phyloP scores from a whole-genome alignment of 495 filamentous ascomycete species.

The Podospora conica region DNA sequence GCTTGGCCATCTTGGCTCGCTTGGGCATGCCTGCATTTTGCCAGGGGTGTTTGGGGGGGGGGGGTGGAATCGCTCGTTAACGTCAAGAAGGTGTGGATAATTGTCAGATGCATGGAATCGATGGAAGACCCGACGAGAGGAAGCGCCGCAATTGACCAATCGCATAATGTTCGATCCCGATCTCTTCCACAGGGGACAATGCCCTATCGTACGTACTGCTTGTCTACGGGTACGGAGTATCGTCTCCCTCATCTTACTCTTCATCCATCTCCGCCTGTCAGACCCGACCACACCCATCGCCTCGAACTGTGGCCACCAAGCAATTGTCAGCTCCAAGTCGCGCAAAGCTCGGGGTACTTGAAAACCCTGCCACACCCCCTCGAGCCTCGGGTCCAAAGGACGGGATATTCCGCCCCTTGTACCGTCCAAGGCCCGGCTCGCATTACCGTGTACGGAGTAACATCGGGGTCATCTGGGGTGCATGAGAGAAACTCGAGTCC shows the following conservation, averaged over 20 bases:
- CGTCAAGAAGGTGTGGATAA: no score
- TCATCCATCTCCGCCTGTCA: no score
- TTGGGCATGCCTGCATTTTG: neutral
- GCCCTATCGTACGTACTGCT: neutral
- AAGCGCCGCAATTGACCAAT: neutral
- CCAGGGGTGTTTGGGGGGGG: no score
- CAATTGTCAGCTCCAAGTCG: neutral
- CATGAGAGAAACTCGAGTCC: neutral
- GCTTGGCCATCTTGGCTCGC: neutral
- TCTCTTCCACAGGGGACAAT: neutral
- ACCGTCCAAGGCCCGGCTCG: neutral
- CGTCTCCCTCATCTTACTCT: neutral
- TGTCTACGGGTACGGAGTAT: neutral
- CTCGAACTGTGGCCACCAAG: neutral
- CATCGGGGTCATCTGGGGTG: neutral
- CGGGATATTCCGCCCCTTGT: neutral
- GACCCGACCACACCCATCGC: no score
- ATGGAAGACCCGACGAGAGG: no score
- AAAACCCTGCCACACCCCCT: neutral
- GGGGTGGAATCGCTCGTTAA: no score
- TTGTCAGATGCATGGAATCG: neutral
- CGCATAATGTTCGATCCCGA: neutral
- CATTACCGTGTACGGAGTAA: no score
- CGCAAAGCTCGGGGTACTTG: neutral
- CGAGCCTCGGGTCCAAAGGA: neutral